Conservation (phyloP, 192 early-diverging fungal species). For the Umbelopsis isabellina region DNA sequence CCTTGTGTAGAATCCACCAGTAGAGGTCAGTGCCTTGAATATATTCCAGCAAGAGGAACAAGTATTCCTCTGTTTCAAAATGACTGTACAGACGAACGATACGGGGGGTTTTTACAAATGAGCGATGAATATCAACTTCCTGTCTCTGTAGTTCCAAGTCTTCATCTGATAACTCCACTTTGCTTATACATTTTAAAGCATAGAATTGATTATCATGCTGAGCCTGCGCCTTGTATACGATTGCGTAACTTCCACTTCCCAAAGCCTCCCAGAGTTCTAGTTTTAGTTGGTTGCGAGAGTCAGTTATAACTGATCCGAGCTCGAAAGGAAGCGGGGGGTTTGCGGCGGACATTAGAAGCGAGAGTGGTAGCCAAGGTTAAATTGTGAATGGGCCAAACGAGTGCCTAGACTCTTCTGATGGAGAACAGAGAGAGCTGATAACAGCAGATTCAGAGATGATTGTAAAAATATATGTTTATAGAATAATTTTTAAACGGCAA, state of each 20-base stretch:
- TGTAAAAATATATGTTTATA: neutral
- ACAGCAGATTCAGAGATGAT: neutral
- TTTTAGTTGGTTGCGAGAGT: slow-evolving; percentile 39
- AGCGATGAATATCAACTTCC: slow-evolving; percentile 66
- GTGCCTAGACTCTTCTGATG: neutral
- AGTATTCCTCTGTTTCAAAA: slow-evolving; percentile 72
- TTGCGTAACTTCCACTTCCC: slow-evolving; percentile 74
- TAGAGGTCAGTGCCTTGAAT: slow-evolving; percentile 55
- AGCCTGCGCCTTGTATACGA: slow-evolving; percentile 73
- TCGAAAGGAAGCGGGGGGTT: slow-evolving; percentile 44
- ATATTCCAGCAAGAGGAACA: slow-evolving; percentile 74
- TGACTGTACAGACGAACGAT: slow-evolving; percentile 66
- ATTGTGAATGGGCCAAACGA: neutral
- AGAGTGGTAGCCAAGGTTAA: neutral
- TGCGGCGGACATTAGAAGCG: slow-evolving; percentile 22
- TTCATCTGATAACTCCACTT: slow-evolving; percentile 61
- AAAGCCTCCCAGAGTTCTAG: slow-evolving; percentile 53
- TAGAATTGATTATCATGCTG: slow-evolving; percentile 57
- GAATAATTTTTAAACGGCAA: neutral
- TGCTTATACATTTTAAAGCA: slow-evolving; percentile 76
- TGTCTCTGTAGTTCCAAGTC: slow-evolving; percentile 69
- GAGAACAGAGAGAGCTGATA: neutral
- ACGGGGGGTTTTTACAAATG: slow-evolving; percentile 61
- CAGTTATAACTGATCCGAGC: slow-evolving; percentile 46
- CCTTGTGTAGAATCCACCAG: slow-evolving; percentile 50